Evolutionary conservation across 345 rosid genomes (phyloP).

Genomic region (Diplotaxis tenuifolia): DNA sequence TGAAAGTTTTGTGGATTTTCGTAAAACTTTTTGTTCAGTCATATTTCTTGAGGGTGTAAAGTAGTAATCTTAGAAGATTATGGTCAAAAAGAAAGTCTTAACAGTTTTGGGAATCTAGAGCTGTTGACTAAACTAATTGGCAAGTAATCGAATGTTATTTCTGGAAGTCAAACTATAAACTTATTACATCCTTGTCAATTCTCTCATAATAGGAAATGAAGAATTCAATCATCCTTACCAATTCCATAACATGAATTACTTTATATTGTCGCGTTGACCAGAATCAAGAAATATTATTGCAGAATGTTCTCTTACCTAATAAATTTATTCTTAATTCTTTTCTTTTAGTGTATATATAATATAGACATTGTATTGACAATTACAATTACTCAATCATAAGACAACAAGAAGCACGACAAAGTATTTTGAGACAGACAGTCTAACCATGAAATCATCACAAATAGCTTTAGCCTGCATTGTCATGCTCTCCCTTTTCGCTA

Average conservation of each 20-base stretch:
- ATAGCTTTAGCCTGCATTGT: slow-evolving; percentile 5
- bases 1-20: neutral
- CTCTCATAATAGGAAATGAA: neutral
- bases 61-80: neutral
- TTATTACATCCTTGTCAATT: neutral
- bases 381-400: neutral
- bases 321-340: neutral
- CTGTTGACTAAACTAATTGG: neutral
- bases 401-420: neutral
- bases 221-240: neutral
- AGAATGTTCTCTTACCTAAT: neutral
- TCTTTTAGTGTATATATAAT: neutral
- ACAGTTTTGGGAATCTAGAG: neutral
- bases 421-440: neutral
- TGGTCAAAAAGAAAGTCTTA: neutral
- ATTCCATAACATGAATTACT: neutral
- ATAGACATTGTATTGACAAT: neutral
- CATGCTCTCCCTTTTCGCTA: slow-evolving; percentile 4
- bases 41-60: neutral
- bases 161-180: neutral
- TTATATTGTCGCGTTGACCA: neutral
- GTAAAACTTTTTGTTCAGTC: neutral
- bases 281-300: neutral
- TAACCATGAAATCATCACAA: slow-evolving; percentile 25
- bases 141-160: neutral